Percentiles rank a stretch among this genome's conserved stretches.
Evolutionary conservation across 129 eudicot species (phyloP).

Genomic region (Sambucus nigra): DNA sequence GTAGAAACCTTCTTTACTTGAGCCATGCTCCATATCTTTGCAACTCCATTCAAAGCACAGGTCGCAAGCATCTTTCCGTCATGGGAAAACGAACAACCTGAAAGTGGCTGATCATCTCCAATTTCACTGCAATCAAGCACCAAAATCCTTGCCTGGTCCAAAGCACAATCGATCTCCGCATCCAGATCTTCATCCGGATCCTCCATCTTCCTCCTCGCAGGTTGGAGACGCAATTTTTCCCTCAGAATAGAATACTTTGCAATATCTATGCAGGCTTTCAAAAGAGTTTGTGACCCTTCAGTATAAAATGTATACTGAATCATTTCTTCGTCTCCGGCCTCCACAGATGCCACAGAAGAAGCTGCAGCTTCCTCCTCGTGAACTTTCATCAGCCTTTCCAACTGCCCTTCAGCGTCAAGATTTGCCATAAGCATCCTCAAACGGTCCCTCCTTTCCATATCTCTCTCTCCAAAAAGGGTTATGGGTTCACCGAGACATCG

Average conservation of each 20-base stretch:
- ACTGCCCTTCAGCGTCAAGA: constrained; percentile 74
- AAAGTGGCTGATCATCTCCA: constrained; percentile 90
- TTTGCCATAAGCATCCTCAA: constrained; percentile 75
- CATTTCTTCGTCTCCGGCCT: constrained; percentile 54
- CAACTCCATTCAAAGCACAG: constrained; percentile 80
- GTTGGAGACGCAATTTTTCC: constrained; percentile 54
- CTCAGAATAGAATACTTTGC: constrained; percentile 58
- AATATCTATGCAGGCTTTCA: constrained; percentile 58
- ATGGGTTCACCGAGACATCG: constrained; percentile 82
- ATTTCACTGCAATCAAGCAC: constrained; percentile 63
- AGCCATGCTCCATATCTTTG: constrained; percentile 85
- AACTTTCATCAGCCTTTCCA: constrained; percentile 71
- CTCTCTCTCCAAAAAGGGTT: constrained; percentile 81
- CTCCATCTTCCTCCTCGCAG: constrained; percentile 73
- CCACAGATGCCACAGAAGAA: constrained; percentile 32
- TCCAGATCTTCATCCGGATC: constrained; percentile 97
- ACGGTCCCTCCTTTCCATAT: constrained; percentile 94
- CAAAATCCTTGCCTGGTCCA: constrained; percentile 56
- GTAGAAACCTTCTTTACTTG: constrained; percentile 37
- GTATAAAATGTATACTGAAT: constrained; percentile 83
- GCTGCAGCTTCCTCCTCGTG: constrained; percentile 73
- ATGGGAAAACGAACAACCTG: constrained; percentile 70
- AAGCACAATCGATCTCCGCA: constrained; percentile 75
- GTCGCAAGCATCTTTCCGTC: constrained; percentile 87
- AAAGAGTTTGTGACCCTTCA: constrained; percentile 60